Evolutionary conservation across 371 early-diverging fungal species (phyloP).

Genomic region (Capillidium rhysosporum): DNA sequence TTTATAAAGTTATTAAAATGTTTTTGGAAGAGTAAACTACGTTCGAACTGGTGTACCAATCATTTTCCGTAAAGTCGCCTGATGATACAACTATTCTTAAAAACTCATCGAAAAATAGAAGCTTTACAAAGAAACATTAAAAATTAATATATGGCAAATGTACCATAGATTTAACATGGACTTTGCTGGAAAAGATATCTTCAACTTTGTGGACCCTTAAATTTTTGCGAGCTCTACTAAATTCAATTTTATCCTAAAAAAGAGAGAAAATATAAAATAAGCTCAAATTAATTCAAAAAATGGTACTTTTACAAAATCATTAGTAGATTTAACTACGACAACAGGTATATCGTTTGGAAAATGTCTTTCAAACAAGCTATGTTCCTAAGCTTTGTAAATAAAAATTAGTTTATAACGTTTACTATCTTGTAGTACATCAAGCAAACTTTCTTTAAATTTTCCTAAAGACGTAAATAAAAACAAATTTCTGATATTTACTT

Average conservation of each 20-base stretch:
- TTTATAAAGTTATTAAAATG: neutral
- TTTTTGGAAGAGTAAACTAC: neutral
- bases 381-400: no score
- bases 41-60: neutral
- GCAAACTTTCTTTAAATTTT: no score
- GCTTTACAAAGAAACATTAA: neutral
- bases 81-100: neutral
- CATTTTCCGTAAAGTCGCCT: neutral
- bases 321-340: neutral
- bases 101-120: neutral
- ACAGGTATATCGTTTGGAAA: slow-evolving; percentile 1
- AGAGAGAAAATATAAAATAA: neutral
- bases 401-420: no score
- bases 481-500: no score
- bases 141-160: no score
- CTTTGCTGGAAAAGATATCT: no score
- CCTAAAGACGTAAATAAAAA: no score
- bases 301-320: neutral
- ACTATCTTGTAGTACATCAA: no score
- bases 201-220: neutral
- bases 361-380: neutral
- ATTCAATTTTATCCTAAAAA: neutral
- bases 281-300: no score
- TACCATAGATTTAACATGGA: slow-evolving; percentile 1
- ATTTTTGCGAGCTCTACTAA: neutral